Evolutionary conservation across 2,329 filamentous ascomycete species (phyloP).

Genomic region (Pseudogymnoascus verrucosus): DNA sequence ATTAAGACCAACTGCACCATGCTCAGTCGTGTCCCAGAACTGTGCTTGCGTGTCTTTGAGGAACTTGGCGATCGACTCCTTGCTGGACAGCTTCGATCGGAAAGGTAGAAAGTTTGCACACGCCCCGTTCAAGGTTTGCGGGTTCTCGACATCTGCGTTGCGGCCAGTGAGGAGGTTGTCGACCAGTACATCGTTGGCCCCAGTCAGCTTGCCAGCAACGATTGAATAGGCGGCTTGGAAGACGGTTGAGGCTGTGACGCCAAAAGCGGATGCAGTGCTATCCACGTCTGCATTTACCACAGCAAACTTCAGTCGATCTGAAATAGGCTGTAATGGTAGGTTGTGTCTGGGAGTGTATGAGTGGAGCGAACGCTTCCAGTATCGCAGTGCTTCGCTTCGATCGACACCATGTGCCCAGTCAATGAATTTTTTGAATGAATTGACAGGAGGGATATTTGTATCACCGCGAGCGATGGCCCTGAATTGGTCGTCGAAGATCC

Average conservation of each 20-base stretch:
- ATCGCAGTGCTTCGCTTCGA: slow-evolving; percentile 17
- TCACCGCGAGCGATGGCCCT: slow-evolving; percentile 19
- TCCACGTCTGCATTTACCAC: slow-evolving; percentile 18
- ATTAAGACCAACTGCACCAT: slow-evolving; percentile 22
- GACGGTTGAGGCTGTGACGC: slow-evolving; percentile 28
- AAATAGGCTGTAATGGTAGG: neutral
- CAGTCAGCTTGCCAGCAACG: slow-evolving; percentile 22
- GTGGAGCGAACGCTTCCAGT: slow-evolving; percentile 16
- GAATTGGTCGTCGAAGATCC: slow-evolving; percentile 31
- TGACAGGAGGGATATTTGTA: slow-evolving; percentile 11
- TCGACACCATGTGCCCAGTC: slow-evolving; percentile 17
- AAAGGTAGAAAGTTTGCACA: slow-evolving; percentile 32
- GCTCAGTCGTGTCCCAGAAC: slow-evolving; percentile 28
- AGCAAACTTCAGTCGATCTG: neutral
- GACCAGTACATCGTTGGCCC: slow-evolving; percentile 21
- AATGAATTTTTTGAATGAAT: slow-evolving; percentile 24
- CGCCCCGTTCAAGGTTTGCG: slow-evolving; percentile 31
- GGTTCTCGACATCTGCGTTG: slow-evolving; percentile 30
- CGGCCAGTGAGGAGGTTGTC: slow-evolving; percentile 33
- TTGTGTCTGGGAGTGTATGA: slow-evolving; percentile 8
- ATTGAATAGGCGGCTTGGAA: slow-evolving; percentile 31
- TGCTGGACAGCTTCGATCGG: slow-evolving; percentile 16
- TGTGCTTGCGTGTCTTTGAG: slow-evolving; percentile 20
- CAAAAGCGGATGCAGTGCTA: slow-evolving; percentile 17
- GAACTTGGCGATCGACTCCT: slow-evolving; percentile 14